These are phyloP conservation scores for Passalora sequoiae DNA, from an alignment of 2,329 filamentous ascomycete genomes.

Conservation along the genomic window DNA sequence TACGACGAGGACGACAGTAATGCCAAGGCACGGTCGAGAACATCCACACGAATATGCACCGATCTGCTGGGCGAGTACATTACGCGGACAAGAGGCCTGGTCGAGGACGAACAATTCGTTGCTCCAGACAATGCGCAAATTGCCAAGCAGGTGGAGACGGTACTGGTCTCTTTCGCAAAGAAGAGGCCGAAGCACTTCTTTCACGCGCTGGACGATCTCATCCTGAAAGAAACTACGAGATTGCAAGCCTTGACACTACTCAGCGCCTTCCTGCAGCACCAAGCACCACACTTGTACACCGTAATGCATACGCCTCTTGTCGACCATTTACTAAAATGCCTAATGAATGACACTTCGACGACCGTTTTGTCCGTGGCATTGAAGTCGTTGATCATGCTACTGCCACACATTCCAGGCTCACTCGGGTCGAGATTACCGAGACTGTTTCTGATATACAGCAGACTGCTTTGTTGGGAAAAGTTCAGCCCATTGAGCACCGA, in stretches of 20 bases:
- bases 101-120: conserved; percentile 32
- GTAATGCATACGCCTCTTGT: conserved; percentile 69
- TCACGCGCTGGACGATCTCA: conserved; percentile 57
- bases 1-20: conserved; percentile 57
- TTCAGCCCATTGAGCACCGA: conserved; percentile 37
- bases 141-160: conserved; percentile 47
- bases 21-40: conserved; percentile 44
- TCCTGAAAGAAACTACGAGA: conserved; percentile 60
- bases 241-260: conserved; percentile 62
- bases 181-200: conserved; percentile 68
- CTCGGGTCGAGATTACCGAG: conserved; percentile 63
- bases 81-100: conserved; percentile 37
- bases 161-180: conserved; percentile 57
- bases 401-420: conserved; percentile 73
- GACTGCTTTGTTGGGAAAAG: conserved; percentile 73
- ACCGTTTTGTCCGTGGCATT: conserved; percentile 70
- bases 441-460: conserved; percentile 75
- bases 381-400: conserved; percentile 71
- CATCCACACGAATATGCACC: conserved; percentile 57
- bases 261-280: conserved; percentile 66
- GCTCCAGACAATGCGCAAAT: conserved; percentile 44
- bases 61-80: conserved; percentile 47
- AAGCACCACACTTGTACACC: conserved; percentile 73
- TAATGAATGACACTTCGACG: conserved; percentile 73
- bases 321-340: conserved; percentile 63